Evolutionary conservation across 441 rosid species (phyloP), one percentile per base, ranked within the genome.

Genomic region (Kokia cookei): DNA sequence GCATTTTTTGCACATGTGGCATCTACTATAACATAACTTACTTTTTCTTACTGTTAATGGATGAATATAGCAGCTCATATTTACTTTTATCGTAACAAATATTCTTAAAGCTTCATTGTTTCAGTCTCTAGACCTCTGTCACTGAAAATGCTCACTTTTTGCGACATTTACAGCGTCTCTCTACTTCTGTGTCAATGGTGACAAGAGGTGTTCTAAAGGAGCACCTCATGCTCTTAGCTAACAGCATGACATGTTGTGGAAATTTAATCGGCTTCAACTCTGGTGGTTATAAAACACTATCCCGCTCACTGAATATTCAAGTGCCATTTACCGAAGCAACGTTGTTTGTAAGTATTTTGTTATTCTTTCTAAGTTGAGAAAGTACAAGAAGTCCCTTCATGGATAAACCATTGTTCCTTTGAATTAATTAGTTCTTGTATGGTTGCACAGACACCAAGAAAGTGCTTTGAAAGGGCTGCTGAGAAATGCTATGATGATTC

Each of bases 321-420:
- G 96, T 89, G 50, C 99, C 99, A 64, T 96, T 96, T 82, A 91
- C 96, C 2, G 99, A 96, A 84, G 99, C 99, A 77, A 96, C 98
- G 13, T 84, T 89, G 37, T 90, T 83, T 82, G 99, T 96, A 76
- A 77, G 98, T 89, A 53, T 69, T 74, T 43, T 75, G 60, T 76
- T 67, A 67, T 40, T 65, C 53, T 48, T 65, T 61, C 53, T 78
- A 47, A 73, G 57, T 42, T 72, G 61, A 58, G 65, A 69, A 29
- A 11, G 54, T 43, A 47, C 63, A 19, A 58, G 54, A 48, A 7
- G 66, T 69, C 6, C 8, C 71, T 42, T 69, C 13, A 72, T 57
- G 53, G 69, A 77, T 78, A 37, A 77, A 75, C 45, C 73, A 4
- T 35, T 72, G 48, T 61, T 55, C 59, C 71, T 32, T 65, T n/a